These are phyloP conservation scores for Sugiyamaella valdiviana DNA, from an alignment of 805 yeast species.

Conservation along the genomic window DNA sequence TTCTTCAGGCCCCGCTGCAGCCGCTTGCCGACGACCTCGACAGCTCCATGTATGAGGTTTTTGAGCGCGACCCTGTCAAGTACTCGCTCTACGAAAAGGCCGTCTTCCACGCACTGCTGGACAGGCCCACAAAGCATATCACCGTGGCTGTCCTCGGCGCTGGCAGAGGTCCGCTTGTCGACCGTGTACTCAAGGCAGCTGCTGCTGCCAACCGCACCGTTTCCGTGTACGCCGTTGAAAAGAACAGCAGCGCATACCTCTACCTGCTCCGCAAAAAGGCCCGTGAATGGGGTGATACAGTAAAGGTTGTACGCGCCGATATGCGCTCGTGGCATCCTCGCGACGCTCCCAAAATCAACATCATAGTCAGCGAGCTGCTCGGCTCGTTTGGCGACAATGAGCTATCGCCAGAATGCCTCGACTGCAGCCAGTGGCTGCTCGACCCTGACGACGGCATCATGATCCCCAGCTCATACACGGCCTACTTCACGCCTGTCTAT, in stretches of 20 bases:
- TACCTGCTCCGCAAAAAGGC: constrained; percentile 45
- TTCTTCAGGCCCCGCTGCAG: constrained; percentile 57
- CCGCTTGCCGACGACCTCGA: constrained; percentile 59
- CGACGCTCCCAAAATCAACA: constrained; percentile 36
- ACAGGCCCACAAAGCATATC: constrained; percentile 21
- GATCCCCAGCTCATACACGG: constrained; percentile 56
- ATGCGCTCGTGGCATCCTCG: constrained; percentile 43
- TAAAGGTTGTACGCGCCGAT: constrained; percentile 52
- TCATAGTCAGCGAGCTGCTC: constrained; percentile 72
- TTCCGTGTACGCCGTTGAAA: constrained; percentile 58
- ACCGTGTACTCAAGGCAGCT: constrained; percentile 43
- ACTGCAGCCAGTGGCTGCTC: constrained; percentile 36
- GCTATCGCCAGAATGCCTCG: constrained; percentile 74
- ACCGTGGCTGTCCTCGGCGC: constrained; percentile 72
- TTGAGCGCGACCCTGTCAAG: constrained; percentile 66
- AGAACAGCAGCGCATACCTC: constrained; percentile 54
- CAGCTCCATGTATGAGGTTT: constrained; percentile 54
- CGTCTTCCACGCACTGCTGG: constrained; percentile 47
- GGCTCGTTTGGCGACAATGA: constrained; percentile 96
- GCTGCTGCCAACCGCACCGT: constrained; percentile 22
- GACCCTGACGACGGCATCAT: constrained; percentile 44
- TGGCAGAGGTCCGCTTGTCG: constrained; percentile 79
- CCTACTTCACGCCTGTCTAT: constrained; percentile 61
- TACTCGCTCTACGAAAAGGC: constrained; percentile 66
- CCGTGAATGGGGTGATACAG: constrained; percentile 46